A percentile compares a stretch with the other conserved stretches of the same genome.
These are phyloP conservation scores for Trichomonas vaginalis DNA, from an alignment of 208 protist genomes.

Conservation along the genomic window DNA sequence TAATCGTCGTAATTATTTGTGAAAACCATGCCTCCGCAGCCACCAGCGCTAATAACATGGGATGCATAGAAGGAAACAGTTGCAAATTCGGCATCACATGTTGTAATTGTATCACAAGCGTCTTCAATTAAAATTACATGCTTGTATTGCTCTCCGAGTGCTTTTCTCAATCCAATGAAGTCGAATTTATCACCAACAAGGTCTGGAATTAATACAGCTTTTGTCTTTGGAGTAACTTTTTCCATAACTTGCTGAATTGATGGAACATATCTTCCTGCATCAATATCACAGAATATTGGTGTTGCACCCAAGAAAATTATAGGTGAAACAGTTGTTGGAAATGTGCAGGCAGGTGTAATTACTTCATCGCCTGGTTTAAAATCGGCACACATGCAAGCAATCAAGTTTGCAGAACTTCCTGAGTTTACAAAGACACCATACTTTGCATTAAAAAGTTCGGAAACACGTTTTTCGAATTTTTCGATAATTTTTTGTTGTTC, in stretches of 20 bases:
- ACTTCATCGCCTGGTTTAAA: slow-evolving; percentile 28
- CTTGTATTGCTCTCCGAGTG: not conserved
- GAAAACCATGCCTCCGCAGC: slow-evolving; percentile 31
- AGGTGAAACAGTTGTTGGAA: slow-evolving; percentile 26
- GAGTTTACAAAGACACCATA: slow-evolving; percentile 34
- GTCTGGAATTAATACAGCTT: slow-evolving; percentile 28
- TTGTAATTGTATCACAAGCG: slow-evolving; percentile 29
- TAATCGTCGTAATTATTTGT: slow-evolving; percentile 29
- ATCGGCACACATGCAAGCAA: slow-evolving; percentile 11
- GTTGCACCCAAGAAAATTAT: slow-evolving; percentile 24
- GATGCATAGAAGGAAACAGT: slow-evolving; percentile 31
- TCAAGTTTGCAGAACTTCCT: slow-evolving; percentile 31
- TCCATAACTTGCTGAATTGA: slow-evolving; percentile 25
- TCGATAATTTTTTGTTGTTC: not conserved
- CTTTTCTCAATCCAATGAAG: slow-evolving; percentile 21
- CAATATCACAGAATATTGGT: slow-evolving; percentile 23
- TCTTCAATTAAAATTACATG: slow-evolving; percentile 31
- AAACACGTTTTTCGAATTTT: slow-evolving; percentile 25
- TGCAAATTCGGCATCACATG: slow-evolving; percentile 21
- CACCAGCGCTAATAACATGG: slow-evolving; percentile 33
- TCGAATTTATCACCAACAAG: slow-evolving; percentile 34
- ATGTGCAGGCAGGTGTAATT: slow-evolving; percentile 29
- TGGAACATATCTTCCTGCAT: not conserved
- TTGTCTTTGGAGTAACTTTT: slow-evolving; percentile 24
- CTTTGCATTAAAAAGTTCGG: slow-evolving; percentile 20